Evolutionary conservation across 1,139 yeast species (phyloP), one percentile per base, ranked within the genome.

Genomic region (Magnusiomyces fungicola): DNA sequence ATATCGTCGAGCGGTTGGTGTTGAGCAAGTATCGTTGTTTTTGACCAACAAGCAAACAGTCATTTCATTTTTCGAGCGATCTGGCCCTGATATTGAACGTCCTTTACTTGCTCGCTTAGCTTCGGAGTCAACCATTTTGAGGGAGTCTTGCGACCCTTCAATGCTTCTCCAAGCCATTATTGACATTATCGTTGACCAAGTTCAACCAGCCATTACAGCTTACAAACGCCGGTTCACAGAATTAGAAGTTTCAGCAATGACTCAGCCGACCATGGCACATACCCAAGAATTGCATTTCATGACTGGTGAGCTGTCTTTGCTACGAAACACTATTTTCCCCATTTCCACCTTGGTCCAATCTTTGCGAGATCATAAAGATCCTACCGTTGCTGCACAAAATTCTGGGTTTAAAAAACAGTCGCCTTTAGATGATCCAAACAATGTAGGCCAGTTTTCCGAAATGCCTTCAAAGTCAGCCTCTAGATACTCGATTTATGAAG

Each of bases 201-300:
- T 85, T 1, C 77, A 78, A 55, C 79, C 79, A 6, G 75, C 83
- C 41, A 71, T 84, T n/a, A 68, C 78, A 1, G 78, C 79, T 9
- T 82, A 78, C 59, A 70, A 78, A 46, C 63, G 71, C 41, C 60
- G 76, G 43, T 59, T 78, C 37, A 70, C 69, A 48, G 77, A 73
- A 49, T 68, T 76, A 23, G 80, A 77, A 55, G 51, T 70, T n/a
- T 77, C 75, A 45, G 75, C 77, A 2, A 61, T 77, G 45, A 65
- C 69, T 12, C 69, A 67, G 44, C 81, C 82, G 0, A 72, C 73
- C 33, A 64, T 77, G 55, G 63, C 66, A 12, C 79, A 75, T 52
- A 76, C 81, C 0, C 71, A 74, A 45, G 75, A 75, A 27, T 58
- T 78, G 45, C 81, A 77, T 57, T 57, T 76, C 41, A 71, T 78